A percentile compares a stretch with the other conserved stretches of the same genome.
phyloP scores from a whole-genome alignment of 2,329 filamentous ascomycete genomes.

The Curvularia eragrostidis region DNA sequence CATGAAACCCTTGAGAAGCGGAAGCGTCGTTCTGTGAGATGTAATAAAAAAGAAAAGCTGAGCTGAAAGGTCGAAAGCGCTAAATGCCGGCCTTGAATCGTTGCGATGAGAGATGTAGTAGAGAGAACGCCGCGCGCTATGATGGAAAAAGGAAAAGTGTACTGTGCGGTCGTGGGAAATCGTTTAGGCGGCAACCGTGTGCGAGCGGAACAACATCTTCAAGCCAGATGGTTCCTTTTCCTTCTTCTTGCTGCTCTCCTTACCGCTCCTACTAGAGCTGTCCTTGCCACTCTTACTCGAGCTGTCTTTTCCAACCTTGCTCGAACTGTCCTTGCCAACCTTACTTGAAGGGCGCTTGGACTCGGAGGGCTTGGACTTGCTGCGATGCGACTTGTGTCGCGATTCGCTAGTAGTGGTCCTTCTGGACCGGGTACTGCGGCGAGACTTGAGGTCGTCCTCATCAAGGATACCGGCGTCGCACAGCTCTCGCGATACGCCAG shows the following conservation, averaged over 20 bases:
- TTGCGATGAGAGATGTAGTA: slow-evolving; percentile 4
- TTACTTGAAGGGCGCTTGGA: slow-evolving; percentile 7
- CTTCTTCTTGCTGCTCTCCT: slow-evolving; percentile 38
- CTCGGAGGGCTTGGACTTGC: slow-evolving; percentile 15
- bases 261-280: slow-evolving; percentile 32
- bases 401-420: slow-evolving; percentile 29
- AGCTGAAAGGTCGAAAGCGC: slow-evolving; percentile 9
- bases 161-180: not conserved
- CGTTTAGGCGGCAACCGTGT: slow-evolving; percentile 31
- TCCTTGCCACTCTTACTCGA: slow-evolving; percentile 24
- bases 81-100: slow-evolving; percentile 17
- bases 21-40: not conserved
- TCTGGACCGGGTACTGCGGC: slow-evolving; percentile 35
- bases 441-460: slow-evolving; percentile 56
- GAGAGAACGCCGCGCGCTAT: slow-evolving; percentile 24
- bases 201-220: slow-evolving; percentile 52
- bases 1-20: not conserved
- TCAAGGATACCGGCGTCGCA: slow-evolving; percentile 55
- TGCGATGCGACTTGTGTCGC: slow-evolving; percentile 38
- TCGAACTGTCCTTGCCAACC: slow-evolving; percentile 4
- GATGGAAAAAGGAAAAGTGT: slow-evolving; percentile 9
- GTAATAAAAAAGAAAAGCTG: not conserved
- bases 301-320: slow-evolving; percentile 20
- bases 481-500: slow-evolving; percentile 57
- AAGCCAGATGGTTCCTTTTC: slow-evolving; percentile 54